Conservation (phyloP, 129 eudicot genomes). For the Lonicera japonica region DNA sequence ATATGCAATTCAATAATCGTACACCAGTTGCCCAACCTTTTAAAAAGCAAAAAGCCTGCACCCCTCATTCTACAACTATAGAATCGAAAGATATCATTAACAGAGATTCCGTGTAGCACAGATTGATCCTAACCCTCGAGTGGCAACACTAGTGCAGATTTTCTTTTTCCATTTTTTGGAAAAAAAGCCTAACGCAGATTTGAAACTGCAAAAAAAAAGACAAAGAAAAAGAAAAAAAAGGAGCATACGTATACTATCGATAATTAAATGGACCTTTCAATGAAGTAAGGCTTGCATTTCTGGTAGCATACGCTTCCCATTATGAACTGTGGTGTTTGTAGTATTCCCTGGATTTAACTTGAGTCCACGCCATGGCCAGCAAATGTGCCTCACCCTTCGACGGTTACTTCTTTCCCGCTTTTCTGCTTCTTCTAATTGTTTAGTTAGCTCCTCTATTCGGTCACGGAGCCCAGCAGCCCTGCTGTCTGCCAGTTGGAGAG, state of each 20-base stretch:
- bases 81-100: background rate
- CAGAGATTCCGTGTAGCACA: no score
- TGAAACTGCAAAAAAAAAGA: background rate
- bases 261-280: background rate
- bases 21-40: no score
- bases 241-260: background rate
- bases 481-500: conserved; percentile 36
- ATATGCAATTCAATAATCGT: no score
- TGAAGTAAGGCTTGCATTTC: conserved; percentile 29
- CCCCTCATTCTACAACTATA: no score
- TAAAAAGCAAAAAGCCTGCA: no score
- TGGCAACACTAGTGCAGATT: no score
- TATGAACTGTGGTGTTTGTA: conserved; percentile 2
- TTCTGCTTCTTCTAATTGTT: conserved; percentile 27
- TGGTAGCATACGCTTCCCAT: conserved; percentile 17
- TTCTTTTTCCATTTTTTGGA: background rate
- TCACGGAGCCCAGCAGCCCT: conserved; percentile 18
- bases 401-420: conserved; percentile 7
- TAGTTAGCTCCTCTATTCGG: conserved; percentile 25
- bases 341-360: conserved; percentile 10
- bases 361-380: conserved; percentile 37
- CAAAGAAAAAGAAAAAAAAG: background rate
- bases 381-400: conserved; percentile 21
- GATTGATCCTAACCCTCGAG: no score
- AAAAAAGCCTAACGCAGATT: background rate